Evolutionary conservation across 495 filamentous ascomycete species (phyloP), one percentile per base, ranked within the genome.

Genomic region (Neurospora sp.): DNA sequence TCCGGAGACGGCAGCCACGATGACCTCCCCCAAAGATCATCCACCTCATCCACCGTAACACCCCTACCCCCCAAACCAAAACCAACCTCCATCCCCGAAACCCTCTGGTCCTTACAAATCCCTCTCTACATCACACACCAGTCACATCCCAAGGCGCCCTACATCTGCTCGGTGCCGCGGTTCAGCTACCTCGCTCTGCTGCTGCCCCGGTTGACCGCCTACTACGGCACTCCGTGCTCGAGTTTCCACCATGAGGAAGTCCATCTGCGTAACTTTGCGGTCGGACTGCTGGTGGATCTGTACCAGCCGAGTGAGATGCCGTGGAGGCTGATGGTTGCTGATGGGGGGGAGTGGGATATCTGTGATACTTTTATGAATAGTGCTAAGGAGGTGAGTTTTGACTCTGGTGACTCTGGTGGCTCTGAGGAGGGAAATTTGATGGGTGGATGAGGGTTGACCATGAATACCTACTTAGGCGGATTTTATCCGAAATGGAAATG

Each of bases 331-430:
- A 85, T 84, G 2, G 87, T 95, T 8, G 76, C 80, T 18, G 85
- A 86, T 72, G 87, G 85, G 69, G 77, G 78, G 69, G 87, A 94
- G 76, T 92, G 90, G 75, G 90, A 97, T 74, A 96, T 88, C 20
- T 89, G 92, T 72, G 96, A 98, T 80, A 91, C 94, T 0, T 98
- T 94, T 79, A 93, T 96, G 75, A 97, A 99, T 77, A 92, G 89
- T 75, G 93, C 96, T 73, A 99, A 98, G 81, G 95, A 97, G 83
- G 89, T 87, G 41, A 42, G 41, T 31, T 31, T 31, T 31, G 31
- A 31, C 31, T 31, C 31, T 31, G 31, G 31, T 31, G 31, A 31
- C 31, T 31, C 31, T 31, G 31, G 31, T 31, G 31, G 3, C 31
- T 31, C 31, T 31, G 31, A 31, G 31, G 31, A 31, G 31, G 31